Conservation (phyloP, 75 land plant genomes). For the Chamaecyparis obtusa region DNA sequence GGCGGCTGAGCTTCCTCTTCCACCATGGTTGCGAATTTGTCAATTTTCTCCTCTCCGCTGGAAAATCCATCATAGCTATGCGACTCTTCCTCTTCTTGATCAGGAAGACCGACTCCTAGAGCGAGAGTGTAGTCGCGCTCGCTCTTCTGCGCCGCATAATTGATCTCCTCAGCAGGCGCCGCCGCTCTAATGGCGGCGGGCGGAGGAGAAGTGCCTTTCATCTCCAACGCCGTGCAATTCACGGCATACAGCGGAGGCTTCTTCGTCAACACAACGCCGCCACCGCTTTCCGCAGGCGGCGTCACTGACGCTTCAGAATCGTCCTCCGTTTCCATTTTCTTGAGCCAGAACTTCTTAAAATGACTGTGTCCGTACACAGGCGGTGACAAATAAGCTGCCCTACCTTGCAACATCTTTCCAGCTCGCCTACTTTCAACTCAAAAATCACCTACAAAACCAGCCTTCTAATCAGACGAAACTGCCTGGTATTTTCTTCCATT, state of each 20-base stretch:
- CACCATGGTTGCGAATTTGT: background rate
- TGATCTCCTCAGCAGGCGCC: background rate
- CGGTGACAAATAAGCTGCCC: background rate
- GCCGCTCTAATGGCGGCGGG: background rate
- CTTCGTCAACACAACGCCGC: background rate
- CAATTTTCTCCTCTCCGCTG: background rate
- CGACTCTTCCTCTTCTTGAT: background rate
- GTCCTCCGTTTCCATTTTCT: conserved; percentile 9
- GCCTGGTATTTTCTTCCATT: conserved; percentile 3
- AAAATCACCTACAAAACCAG: background rate
- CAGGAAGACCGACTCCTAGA: background rate
- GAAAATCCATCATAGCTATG: background rate
- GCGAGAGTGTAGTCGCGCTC: conserved; percentile 5
- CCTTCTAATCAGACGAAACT: background rate
- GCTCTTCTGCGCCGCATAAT: background rate
- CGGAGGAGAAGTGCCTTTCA: background rate
- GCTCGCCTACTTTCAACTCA: background rate
- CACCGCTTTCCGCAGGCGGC: background rate
- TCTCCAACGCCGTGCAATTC: background rate
- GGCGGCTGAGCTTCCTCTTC: background rate
- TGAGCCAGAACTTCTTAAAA: conserved; percentile 12
- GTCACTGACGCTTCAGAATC: background rate
- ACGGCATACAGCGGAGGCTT: background rate
- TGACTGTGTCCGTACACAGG: conserved; percentile 12
- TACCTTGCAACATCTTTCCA: conserved; percentile 6